Conservation (phyloP, 257 asterid genomes). For the Ophiorrhiza pumila region DNA sequence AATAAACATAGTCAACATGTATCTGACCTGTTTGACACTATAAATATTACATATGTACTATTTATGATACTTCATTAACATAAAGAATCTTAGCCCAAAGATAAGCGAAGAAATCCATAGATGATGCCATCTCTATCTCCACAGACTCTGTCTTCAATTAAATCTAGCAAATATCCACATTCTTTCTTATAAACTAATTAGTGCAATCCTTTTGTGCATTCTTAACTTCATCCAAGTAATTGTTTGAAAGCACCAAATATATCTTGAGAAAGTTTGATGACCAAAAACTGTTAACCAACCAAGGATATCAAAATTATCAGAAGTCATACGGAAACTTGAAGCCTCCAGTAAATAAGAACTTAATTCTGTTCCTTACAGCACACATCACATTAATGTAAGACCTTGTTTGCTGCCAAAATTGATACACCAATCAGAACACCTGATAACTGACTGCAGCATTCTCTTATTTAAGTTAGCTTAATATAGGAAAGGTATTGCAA, state of each 20-base stretch:
- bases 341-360: background rate
- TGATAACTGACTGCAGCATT: constrained; percentile 1
- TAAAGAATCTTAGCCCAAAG: too few species aligned
- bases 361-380: background rate
- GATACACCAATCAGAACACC: background rate
- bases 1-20: too few species aligned
- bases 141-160: too few species aligned
- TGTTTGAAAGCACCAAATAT: background rate
- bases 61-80: too few species aligned
- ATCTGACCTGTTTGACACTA: too few species aligned
- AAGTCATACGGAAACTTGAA: background rate
- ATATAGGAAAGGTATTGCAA: background rate
- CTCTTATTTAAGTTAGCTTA: background rate
- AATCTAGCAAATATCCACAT: too few species aligned
- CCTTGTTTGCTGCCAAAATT: background rate
- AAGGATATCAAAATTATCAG: background rate
- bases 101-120: too few species aligned
- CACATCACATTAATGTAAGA: background rate
- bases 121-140: too few species aligned
- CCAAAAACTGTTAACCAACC: background rate
- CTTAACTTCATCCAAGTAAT: background rate
- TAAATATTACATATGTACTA: too few species aligned
- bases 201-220: too few species aligned
- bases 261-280: background rate
- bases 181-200: too few species aligned